phyloP scores from a whole-genome alignment of 2,329 filamentous ascomycete genomes.

The Fusarium papillatum region DNA sequence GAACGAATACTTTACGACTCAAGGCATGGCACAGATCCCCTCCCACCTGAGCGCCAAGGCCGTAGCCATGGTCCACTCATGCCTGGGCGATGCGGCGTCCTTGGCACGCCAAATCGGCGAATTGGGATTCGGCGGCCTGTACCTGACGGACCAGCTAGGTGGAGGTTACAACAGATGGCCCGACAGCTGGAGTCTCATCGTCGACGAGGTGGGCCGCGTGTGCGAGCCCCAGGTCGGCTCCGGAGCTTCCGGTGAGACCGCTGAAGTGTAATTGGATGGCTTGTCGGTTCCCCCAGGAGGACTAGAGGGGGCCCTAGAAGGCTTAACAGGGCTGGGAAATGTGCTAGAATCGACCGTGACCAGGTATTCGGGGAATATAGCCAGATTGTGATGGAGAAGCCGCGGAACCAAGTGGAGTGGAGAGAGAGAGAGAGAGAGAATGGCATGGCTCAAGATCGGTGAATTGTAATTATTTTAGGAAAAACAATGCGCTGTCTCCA shows the following conservation, averaged over 20 bases:
- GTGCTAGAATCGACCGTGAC: background rate
- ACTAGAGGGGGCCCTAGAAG: background rate
- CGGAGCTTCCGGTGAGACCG: background rate
- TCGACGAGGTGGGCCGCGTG: background rate
- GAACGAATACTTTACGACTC: background rate
- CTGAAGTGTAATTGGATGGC: background rate
- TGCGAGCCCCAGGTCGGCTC: background rate
- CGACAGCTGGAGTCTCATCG: background rate
- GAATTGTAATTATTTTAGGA: background rate
- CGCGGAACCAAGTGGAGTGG: background rate
- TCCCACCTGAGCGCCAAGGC: conserved; percentile 5
- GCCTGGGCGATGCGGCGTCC: conserved; percentile 4
- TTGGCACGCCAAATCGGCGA: conserved; percentile 12
- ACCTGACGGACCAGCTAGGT: conserved; percentile 27
- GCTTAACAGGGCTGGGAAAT: background rate
- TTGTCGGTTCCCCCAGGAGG: background rate
- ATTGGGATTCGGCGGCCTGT: conserved; percentile 23
- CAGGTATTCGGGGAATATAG: background rate
- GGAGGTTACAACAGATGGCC: conserved; percentile 35
- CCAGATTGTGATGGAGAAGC: background rate
- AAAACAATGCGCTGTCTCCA: background rate
- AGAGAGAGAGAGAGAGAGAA: background rate
- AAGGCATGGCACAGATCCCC: background rate
- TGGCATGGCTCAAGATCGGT: background rate
- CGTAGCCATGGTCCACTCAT: conserved; percentile 32